Base-by-base conservation (phyloP, 805 yeast species). In the Vanderwaltozyma yarrowii region DNA sequence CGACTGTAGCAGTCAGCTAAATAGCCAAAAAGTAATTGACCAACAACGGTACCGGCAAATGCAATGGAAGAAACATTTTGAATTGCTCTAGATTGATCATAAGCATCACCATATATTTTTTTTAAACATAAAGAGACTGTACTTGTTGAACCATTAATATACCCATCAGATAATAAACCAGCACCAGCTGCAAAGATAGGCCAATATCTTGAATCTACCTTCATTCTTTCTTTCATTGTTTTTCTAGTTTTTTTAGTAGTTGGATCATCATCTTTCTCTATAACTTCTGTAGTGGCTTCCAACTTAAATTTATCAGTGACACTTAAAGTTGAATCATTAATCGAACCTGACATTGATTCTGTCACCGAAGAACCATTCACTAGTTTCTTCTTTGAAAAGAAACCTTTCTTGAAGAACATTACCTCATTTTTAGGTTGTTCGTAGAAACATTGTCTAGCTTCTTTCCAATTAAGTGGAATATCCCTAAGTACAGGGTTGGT, bases 91-190 rank as follows among this genome's bases (percentile, higher is more conserved):
- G 94, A 83, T 5, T 68, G 46, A 3, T 74, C 58, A 53, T 80
- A 80, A 48, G 71, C 74, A 0, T 60, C 56, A 24, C 85, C 85
- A 56, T 88, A 88, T 27, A 88, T 66, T 3, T 54, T 63, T 14
- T 70, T 58, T 45, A 88, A 67, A 65, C 88, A 78, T 14, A 88
- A 76, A 26, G 79, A 70, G 14, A 80, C 94, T 9, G 92, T 72
- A 42, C 84, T 73, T 40, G 85, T 81, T 37, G 92, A 78, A 62
- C 84, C 85, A 59, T 87, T 87, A 43, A 85, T 80, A 57, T 87
- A 88, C 37, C 96, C 96, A 62, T 89, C 97, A 27, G 94, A 80
- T 62, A 88, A 87, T 33, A 88, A 69, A 38, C 96, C 96, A 0
- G 95, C 92, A 45, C 96, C 96, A 1, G 95, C 78, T 11, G 85